phyloP scores from a whole-genome alignment of 768 basidiomycete genomes.

The Agaricus subrufescens region DNA sequence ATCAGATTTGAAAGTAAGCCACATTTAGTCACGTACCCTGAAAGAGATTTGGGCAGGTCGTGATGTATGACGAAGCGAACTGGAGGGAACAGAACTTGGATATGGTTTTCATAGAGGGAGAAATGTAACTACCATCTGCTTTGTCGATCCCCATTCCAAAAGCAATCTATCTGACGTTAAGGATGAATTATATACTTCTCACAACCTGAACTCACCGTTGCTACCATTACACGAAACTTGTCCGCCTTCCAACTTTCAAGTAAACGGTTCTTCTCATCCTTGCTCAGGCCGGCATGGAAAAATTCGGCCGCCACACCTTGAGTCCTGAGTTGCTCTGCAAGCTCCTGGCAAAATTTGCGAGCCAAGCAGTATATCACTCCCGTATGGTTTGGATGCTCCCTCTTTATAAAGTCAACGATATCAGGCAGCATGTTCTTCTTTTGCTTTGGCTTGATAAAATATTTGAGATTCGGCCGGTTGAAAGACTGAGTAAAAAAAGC shows the following conservation, averaged over 20 bases:
- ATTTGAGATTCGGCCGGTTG: constrained; percentile 89
- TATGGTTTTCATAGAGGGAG: neutral
- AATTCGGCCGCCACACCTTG: constrained; percentile 63
- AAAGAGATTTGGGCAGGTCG: constrained; percentile 75
- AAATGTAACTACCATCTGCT: constrained; percentile 49
- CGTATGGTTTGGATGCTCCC: constrained; percentile 48
- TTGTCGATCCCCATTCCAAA: constrained; percentile 99
- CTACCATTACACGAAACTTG: constrained; percentile 78
- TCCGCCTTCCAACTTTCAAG: constrained; percentile 75
- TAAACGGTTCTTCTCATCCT: constrained; percentile 54
- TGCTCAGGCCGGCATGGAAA: constrained; percentile 80
- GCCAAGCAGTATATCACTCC: constrained; percentile 86
- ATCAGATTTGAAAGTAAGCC: constrained; percentile 5
- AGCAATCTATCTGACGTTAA: constrained; percentile 54
- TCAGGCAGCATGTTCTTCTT: constrained; percentile 43
- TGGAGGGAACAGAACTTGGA: constrained; percentile 21
- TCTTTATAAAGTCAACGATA: constrained; percentile 66
- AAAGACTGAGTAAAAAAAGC: constrained; percentile 76
- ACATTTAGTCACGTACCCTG: constrained; percentile 50
- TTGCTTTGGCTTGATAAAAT: constrained; percentile 48
- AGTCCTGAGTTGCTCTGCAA: constrained; percentile 64
- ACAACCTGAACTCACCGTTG: constrained; percentile 59
- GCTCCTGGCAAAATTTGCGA: constrained; percentile 71
- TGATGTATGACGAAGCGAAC: constrained; percentile 93
- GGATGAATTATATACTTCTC: neutral